phyloP scores from a whole-genome alignment of 2,329 filamentous ascomycete genomes.

The Pseudohalonectria lignicola region DNA sequence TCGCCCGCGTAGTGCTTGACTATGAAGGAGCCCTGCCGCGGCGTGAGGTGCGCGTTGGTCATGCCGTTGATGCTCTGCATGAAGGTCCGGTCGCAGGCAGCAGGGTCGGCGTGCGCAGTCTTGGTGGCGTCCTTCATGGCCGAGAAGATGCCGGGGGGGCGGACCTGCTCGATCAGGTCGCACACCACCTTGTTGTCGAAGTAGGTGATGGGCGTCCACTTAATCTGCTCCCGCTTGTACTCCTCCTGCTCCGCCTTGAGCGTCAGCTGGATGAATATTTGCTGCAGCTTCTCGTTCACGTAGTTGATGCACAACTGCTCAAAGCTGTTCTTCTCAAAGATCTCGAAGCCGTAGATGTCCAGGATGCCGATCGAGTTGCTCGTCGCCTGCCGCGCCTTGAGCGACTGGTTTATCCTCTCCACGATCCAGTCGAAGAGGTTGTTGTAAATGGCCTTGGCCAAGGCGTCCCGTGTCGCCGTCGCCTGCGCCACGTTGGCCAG shows the following conservation, averaged over 20 bases:
- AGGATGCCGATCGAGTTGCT: constrained; percentile 88
- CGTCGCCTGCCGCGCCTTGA: constrained; percentile 66
- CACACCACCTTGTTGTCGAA: constrained; percentile 99
- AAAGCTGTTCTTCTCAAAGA: constrained; percentile 98
- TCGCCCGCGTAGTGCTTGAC: constrained; percentile 99
- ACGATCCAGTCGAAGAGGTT: constrained; percentile 99
- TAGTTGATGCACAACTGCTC: constrained; percentile 99
- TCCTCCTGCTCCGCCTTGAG: constrained; percentile 96
- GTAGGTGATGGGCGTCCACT: constrained; percentile 98
- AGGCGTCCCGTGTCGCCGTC: constrained; percentile 73
- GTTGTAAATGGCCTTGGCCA: constrained; percentile 93
- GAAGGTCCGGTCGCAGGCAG: constrained; percentile 90
- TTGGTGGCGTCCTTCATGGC: constrained; percentile 96
- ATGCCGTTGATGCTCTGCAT: constrained; percentile 88
- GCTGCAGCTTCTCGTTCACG: constrained; percentile 97
- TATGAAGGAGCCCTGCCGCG: constrained; percentile 90
- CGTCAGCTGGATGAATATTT: constrained; percentile 97
- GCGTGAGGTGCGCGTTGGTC: constrained; percentile 82
- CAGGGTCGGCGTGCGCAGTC: constrained; percentile 92
- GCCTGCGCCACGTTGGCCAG: constrained; percentile 86
- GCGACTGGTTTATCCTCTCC: constrained; percentile 75
- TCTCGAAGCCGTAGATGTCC: constrained; percentile 98
- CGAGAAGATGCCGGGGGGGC: constrained; percentile 87
- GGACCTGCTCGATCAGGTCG: constrained; percentile 85
- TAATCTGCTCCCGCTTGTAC: constrained; percentile 89